phyloP scores from a whole-genome alignment of 345 rosid species.

The Salix suchowensis region DNA sequence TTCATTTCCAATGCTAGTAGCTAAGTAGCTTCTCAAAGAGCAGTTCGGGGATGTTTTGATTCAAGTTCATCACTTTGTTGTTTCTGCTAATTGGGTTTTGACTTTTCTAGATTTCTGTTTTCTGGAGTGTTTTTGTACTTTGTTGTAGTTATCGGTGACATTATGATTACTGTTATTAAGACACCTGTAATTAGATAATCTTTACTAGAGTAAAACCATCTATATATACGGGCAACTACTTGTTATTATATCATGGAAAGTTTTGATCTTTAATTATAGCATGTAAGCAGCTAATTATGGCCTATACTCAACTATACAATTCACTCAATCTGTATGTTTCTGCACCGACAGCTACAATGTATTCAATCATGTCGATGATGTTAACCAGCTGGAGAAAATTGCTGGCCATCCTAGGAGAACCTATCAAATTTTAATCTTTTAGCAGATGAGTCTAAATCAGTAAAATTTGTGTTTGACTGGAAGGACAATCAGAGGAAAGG shows the following conservation, averaged over 20 bases:
- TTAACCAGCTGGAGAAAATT: not conserved
- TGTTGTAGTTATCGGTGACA: not conserved
- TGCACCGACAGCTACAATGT: not conserved
- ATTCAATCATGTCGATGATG: not conserved
- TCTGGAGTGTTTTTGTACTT: not conserved
- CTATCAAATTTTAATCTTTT: not conserved
- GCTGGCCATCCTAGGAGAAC: not conserved
- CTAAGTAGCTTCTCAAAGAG: not conserved
- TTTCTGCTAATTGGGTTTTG: not conserved
- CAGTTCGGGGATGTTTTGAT: constrained; percentile 17
- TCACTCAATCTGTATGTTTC: not conserved
- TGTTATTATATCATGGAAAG: not conserved
- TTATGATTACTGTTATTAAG: not conserved
- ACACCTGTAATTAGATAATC: constrained; percentile 3
- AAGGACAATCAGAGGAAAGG: too few species aligned
- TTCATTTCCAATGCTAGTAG: not conserved
- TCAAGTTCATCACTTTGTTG: not conserved
- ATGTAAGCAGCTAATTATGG: not conserved
- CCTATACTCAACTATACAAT: not conserved
- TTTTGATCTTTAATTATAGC: not conserved
- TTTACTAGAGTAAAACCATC: not conserved
- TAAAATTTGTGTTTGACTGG: not conserved
- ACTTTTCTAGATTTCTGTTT: not conserved
- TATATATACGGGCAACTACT: not conserved
- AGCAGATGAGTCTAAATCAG: not conserved